These are phyloP conservation scores for Talaromyces liani DNA, from an alignment of 495 filamentous ascomycete genomes.

Conservation along the genomic window DNA sequence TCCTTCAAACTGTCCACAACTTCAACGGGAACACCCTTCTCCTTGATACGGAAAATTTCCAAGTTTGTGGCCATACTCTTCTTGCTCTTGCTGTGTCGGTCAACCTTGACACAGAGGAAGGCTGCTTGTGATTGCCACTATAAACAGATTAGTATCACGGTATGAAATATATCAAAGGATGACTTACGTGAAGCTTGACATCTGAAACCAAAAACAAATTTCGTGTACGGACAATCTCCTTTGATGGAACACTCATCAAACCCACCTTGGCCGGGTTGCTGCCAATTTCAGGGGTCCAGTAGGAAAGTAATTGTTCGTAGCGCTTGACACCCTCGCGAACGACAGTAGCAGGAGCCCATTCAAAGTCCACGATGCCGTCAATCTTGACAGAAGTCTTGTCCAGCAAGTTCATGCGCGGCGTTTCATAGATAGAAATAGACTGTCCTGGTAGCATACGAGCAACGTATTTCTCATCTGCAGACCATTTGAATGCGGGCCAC, in stretches of 20 bases:
- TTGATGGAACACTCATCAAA: slow-evolving; percentile 91
- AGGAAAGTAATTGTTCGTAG: slow-evolving; percentile 93
- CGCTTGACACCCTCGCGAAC: slow-evolving; percentile 72
- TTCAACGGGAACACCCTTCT: slow-evolving; percentile 97
- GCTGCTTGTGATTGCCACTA: slow-evolving; percentile 90
- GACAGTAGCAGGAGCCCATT: slow-evolving; percentile 84
- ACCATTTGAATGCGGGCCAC: slow-evolving; percentile 99
- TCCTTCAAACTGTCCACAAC: slow-evolving; percentile 96
- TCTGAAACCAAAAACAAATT: slow-evolving; percentile 97
- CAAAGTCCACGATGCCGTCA: slow-evolving; percentile 94
- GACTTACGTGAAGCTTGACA: slow-evolving; percentile 73
- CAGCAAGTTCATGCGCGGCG: slow-evolving; percentile 84
- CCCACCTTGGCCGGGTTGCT: slow-evolving; percentile 97
- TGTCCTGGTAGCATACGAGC: slow-evolving; percentile 82
- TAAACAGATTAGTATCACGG: no score
- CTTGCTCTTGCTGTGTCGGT: slow-evolving; percentile 97
- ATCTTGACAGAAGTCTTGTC: slow-evolving; percentile 88
- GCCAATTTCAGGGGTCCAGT: slow-evolving; percentile 97
- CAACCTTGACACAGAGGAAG: slow-evolving; percentile 97
- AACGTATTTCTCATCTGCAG: slow-evolving; percentile 92
- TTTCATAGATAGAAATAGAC: slow-evolving; percentile 89
- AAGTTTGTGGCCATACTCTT: slow-evolving; percentile 94
- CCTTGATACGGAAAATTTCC: slow-evolving; percentile 92
- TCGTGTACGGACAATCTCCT: slow-evolving; percentile 83
- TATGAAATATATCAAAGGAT: no score